phyloP scores from a whole-genome alignment of 2,329 filamentous ascomycete genomes.

The Aspergillus caelatus region DNA sequence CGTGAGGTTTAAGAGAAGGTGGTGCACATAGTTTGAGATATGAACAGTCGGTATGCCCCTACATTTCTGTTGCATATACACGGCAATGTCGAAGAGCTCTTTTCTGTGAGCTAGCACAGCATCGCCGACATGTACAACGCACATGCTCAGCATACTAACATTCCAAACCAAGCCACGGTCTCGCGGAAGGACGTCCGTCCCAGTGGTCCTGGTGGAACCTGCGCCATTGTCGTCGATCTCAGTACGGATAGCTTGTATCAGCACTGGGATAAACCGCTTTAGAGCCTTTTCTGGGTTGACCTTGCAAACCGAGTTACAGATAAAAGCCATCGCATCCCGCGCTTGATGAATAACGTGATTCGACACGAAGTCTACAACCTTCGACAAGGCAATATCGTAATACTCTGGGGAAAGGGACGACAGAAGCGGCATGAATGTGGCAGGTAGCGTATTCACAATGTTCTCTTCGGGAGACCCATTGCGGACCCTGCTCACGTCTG shows the following conservation, averaged over 20 bases:
- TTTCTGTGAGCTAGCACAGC: conserved; percentile 87
- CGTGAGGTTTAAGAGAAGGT: conserved; percentile 90
- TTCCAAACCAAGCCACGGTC: conserved; percentile 96
- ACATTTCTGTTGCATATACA: conserved; percentile 96
- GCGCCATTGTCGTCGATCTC: conserved; percentile 97
- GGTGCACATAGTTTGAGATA: conserved; percentile 96
- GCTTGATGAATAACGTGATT: conserved; percentile 97
- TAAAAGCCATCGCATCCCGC: conserved; percentile 97
- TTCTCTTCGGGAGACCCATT: conserved; percentile 94
- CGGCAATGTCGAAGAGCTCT: conserved; percentile 85
- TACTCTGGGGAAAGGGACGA: conserved; percentile 89
- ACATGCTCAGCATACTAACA: conserved; percentile 96
- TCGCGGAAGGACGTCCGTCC: conserved; percentile 87
- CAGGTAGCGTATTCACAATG: conserved; percentile 91
- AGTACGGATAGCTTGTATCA: conserved; percentile 88
- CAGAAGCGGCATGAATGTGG: conserved; percentile 86
- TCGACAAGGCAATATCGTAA: conserved; percentile 88
- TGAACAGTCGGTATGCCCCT: conserved; percentile 92
- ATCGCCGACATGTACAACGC: conserved; percentile 90
- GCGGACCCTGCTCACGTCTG: conserved; percentile 83
- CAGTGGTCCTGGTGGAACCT: conserved; percentile 90
- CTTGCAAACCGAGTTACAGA: conserved; percentile 94
- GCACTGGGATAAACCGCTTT: conserved; percentile 84
- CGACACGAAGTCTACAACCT: conserved; percentile 87
- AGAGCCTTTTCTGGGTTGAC: conserved; percentile 92